These are phyloP conservation scores for Amphicarpaea edgeworthii DNA, from an alignment of 306 rosid species.

Conservation along the genomic window DNA sequence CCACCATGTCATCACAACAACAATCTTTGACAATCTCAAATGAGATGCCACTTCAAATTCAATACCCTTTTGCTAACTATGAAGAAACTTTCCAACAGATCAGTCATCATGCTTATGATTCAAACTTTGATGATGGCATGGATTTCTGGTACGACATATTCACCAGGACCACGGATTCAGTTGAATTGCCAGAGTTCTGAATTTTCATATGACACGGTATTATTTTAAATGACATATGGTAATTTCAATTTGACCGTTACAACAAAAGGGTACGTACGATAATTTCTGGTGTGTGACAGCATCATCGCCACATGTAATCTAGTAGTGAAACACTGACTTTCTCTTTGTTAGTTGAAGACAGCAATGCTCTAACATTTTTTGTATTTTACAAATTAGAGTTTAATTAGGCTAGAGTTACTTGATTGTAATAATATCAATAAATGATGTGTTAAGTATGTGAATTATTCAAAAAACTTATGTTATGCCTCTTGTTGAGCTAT, in stretches of 20 bases:
- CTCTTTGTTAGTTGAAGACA: conserved; percentile 27
- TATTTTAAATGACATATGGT: conserved; percentile 1
- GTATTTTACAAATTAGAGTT: conserved; percentile 13
- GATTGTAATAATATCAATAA: conserved; percentile 46
- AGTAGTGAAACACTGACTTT: conserved; percentile 27
- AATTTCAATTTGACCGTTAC: conserved; percentile 40
- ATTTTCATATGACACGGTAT: conserved; percentile 9
- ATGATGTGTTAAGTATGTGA: conserved; percentile 13
- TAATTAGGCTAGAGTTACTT: conserved; percentile 31
- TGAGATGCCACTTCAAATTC: conserved; percentile 43
- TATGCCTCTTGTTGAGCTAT: not conserved
- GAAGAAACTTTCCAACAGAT: conserved; percentile 44
- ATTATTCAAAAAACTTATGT: not conserved
- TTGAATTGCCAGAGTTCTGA: conserved; percentile 67
- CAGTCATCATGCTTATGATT: conserved; percentile 25
- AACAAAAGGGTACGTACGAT: conserved; percentile 27
- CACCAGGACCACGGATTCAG: conserved; percentile 60
- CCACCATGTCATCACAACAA: conserved; percentile 16
- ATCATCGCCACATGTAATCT: not conserved
- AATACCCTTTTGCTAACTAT: conserved; percentile 40
- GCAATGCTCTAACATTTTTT: conserved; percentile 42
- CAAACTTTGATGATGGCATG: conserved; percentile 66
- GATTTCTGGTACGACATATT: conserved; percentile 87
- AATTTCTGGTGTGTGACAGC: conserved; percentile 36
- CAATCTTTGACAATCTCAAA: conserved; percentile 40